Evolutionary conservation across 768 basidiomycete genomes (phyloP).

Genomic region (Leccinellum rugosiceps): DNA sequence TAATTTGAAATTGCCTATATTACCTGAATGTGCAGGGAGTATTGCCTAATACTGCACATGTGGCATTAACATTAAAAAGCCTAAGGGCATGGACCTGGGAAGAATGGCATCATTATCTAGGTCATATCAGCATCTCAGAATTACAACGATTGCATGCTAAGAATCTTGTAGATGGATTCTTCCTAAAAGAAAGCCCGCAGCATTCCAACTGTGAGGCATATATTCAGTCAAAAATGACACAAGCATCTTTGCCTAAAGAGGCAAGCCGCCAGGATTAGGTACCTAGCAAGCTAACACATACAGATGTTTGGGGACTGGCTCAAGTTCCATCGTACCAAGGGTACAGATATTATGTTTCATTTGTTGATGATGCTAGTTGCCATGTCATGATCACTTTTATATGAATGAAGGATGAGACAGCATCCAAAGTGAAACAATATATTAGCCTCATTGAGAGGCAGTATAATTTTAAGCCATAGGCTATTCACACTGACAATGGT

Average conservation of each 20-base stretch:
- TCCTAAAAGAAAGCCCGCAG: neutral
- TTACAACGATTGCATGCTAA: neutral
- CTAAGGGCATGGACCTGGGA: neutral
- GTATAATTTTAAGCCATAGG: neutral
- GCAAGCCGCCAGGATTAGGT: neutral
- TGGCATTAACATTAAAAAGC: neutral
- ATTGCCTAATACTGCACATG: neutral
- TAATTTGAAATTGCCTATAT: neutral
- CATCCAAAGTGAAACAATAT: neutral
- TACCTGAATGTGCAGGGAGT: neutral
- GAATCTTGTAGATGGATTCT: neutral
- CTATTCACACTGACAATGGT: conserved; percentile 30
- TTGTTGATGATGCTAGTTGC: neutral
- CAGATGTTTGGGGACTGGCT: neutral
- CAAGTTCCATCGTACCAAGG: neutral
- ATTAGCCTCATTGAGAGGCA: neutral
- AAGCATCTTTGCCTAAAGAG: neutral
- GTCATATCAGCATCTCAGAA: neutral
- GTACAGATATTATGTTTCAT: neutral
- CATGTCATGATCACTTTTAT: neutral
- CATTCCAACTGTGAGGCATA: neutral
- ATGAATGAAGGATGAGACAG: neutral
- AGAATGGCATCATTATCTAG: neutral
- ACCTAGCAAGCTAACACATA: neutral
- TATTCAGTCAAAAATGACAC: neutral